phyloP scores from a whole-genome alignment of 2,329 filamentous ascomycete species.

The Sarocladiaceae sp. region DNA sequence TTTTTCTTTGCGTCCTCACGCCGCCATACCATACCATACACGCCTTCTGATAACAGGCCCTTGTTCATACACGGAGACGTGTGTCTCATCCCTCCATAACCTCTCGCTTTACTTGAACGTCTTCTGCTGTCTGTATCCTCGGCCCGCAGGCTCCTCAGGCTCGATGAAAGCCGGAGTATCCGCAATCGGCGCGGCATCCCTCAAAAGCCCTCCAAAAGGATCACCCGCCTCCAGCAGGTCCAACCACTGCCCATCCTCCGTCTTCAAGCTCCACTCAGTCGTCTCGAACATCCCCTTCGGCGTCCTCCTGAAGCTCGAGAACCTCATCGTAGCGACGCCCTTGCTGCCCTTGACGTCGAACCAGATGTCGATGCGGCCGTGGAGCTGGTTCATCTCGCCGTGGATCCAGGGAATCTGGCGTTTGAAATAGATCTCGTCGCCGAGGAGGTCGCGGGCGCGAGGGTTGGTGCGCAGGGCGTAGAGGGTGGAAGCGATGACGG shows the following conservation, averaged over 20 bases:
- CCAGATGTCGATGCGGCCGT: conserved; percentile 79
- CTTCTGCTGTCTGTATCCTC: conserved; percentile 47
- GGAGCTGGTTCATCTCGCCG: conserved; percentile 87
- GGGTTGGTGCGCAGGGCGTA: conserved; percentile 83
- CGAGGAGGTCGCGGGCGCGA: conserved; percentile 68
- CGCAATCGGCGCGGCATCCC: conserved; percentile 35
- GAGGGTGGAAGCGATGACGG: conserved; percentile 78
- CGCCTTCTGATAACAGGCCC: too few species aligned
- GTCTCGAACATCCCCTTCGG: conserved; percentile 70
- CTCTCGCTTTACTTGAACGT: conserved; percentile 15
- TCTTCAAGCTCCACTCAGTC: conserved; percentile 79
- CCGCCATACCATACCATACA: background rate
- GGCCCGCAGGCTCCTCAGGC: conserved; percentile 28
- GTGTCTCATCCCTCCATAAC: too few species aligned
- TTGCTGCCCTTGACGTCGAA: conserved; percentile 82
- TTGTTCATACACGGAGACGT: too few species aligned
- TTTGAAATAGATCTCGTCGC: conserved; percentile 80
- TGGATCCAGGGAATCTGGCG: conserved; percentile 76
- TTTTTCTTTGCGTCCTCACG: conserved; percentile 1
- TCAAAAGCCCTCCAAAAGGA: conserved; percentile 55
- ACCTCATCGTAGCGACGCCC: conserved; percentile 66
- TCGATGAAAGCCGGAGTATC: conserved; percentile 18
- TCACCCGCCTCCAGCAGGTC: conserved; percentile 68
- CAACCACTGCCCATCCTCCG: conserved; percentile 52
- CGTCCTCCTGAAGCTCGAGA: conserved; percentile 65